phyloP scores from a whole-genome alignment of 2,329 filamentous ascomycete genomes.

The Rhytidhysteron rufulum region DNA sequence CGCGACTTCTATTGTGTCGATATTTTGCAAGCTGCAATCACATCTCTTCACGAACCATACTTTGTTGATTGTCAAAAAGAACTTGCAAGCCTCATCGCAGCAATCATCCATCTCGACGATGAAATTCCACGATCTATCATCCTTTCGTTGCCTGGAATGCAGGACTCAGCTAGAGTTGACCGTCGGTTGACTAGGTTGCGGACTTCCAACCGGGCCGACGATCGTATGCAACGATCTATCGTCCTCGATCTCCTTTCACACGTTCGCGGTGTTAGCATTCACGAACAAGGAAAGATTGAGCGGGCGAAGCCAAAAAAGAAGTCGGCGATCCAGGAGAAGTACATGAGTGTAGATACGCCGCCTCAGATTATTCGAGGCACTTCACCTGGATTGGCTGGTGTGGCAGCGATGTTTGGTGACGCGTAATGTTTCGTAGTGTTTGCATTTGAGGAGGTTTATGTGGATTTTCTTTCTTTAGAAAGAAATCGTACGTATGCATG shows the following conservation, averaged over 20 bases:
- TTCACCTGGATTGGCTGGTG: conserved; percentile 39
- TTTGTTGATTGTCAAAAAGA: conserved; percentile 97
- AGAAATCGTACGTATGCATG: too few species aligned
- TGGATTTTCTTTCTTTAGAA: too few species aligned
- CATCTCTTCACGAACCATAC: conserved; percentile 88
- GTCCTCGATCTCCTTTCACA: conserved; percentile 82
- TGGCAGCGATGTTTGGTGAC: conserved; percentile 43
- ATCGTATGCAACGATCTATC: conserved; percentile 74
- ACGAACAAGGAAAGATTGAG: conserved; percentile 82
- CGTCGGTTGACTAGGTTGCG: conserved; percentile 43
- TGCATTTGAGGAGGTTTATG: too few species aligned
- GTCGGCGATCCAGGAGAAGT: conserved; percentile 34
- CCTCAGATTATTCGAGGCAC: conserved; percentile 35
- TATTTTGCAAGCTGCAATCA: conserved; percentile 85
- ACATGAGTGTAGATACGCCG: conserved; percentile 40
- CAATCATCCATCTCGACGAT: conserved; percentile 75
- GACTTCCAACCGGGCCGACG: conserved; percentile 48
- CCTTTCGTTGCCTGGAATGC: conserved; percentile 75
- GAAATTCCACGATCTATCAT: conserved; percentile 70
- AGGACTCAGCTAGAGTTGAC: conserved; percentile 58
- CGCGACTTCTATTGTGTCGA: conserved; percentile 87
- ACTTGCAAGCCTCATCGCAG: conserved; percentile 79
- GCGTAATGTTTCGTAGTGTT: too few species aligned
- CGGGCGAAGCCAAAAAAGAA: conserved; percentile 30
- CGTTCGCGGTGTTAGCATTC: conserved; percentile 84